Evolutionary conservation across 306 rosid genomes (phyloP).

Genomic region (Astragalus glycyphyllos): DNA sequence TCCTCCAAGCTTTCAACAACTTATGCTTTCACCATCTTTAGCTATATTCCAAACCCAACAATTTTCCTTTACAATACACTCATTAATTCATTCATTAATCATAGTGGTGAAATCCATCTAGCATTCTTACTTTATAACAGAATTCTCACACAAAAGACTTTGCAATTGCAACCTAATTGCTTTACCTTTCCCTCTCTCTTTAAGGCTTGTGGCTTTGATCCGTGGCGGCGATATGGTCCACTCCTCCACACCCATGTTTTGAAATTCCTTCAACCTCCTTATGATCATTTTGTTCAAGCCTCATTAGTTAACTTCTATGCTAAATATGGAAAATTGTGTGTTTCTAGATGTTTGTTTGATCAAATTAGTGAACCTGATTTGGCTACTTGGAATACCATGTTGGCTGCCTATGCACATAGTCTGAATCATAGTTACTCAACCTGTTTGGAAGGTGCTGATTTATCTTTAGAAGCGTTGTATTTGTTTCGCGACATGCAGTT

Average conservation of each 20-base stretch:
- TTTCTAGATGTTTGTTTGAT: slow-evolving; percentile 45
- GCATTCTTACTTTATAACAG: slow-evolving; percentile 47
- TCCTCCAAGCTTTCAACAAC: slow-evolving; percentile 41
- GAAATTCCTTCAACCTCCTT: slow-evolving; percentile 52
- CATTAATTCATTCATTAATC: slow-evolving; percentile 48
- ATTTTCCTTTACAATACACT: slow-evolving; percentile 57
- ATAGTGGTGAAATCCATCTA: slow-evolving; percentile 21
- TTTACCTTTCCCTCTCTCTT: slow-evolving; percentile 63
- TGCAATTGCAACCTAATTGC: slow-evolving; percentile 47
- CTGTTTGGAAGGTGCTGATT: slow-evolving; percentile 39
- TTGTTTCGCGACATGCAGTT: slow-evolving; percentile 46
- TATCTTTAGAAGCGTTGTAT: slow-evolving; percentile 45
- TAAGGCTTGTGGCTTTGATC: slow-evolving; percentile 43
- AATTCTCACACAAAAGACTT: slow-evolving; percentile 37
- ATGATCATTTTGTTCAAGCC: slow-evolving; percentile 53
- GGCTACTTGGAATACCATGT: slow-evolving; percentile 51
- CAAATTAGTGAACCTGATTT: slow-evolving; percentile 52
- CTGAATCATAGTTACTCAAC: slow-evolving; percentile 36
- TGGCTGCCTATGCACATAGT: slow-evolving; percentile 46
- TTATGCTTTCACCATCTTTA: slow-evolving; percentile 49
- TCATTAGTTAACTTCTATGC: slow-evolving; percentile 55
- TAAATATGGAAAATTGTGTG: slow-evolving; percentile 46
- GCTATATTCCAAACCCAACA: slow-evolving; percentile 45
- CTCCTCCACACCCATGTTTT: slow-evolving; percentile 55
- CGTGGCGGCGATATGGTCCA: slow-evolving; percentile 47